These are phyloP conservation scores for Prunus mongolica DNA, from an alignment of 306 rosid species.

Conservation along the genomic window DNA sequence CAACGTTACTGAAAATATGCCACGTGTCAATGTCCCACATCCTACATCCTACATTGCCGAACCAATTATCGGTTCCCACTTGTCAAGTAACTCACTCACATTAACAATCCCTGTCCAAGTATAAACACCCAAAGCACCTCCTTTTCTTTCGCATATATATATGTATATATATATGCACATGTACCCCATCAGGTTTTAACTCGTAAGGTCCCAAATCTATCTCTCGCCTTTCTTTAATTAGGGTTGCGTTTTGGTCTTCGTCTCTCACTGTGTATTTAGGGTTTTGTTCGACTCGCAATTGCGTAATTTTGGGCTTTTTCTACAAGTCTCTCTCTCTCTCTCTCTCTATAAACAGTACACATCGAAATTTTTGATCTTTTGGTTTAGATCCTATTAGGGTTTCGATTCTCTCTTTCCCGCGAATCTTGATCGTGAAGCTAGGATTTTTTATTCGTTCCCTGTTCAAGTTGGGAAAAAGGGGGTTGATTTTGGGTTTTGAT, in stretches of 20 bases:
- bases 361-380: not conserved
- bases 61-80: not conserved
- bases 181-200: not conserved
- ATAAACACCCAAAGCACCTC: not conserved
- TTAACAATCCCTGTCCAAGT: not conserved
- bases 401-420: not conserved
- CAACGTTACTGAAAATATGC: too few species aligned
- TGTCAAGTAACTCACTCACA: not conserved
- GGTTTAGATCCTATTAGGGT: not conserved
- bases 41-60: too few species aligned
- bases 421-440: not conserved
- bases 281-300: not conserved
- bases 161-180: not conserved
- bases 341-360: not conserved
- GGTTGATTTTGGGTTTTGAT: not conserved
- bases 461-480: not conserved
- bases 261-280: slow-evolving; percentile 6
- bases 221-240: not conserved
- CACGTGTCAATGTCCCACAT: too few species aligned
- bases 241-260: slow-evolving; percentile 3
- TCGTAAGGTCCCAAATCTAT: not conserved
- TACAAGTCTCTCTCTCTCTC: not conserved
- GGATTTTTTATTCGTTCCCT: not conserved
- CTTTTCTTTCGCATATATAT: not conserved
- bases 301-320: not conserved